Percentiles rank a stretch among this genome's conserved stretches.
Conservation (phyloP, 1,284 basidiomycete genomes). For the Papiliotrema terrestris region DNA sequence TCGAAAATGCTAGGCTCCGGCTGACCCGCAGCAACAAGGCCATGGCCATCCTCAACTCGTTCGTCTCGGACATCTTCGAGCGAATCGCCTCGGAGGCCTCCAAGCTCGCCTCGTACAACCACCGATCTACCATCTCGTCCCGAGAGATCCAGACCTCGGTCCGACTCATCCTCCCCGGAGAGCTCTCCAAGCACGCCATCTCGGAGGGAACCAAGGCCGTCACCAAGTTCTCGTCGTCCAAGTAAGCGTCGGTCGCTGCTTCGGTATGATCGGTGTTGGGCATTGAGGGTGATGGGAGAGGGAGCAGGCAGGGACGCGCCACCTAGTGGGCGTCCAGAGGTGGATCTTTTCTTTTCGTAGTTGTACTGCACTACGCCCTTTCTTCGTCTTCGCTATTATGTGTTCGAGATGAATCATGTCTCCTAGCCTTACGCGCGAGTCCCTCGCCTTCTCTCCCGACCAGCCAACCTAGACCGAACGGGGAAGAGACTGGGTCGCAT, state of each 20-base stretch:
- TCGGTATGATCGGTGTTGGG: neutral
- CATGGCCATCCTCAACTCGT: conserved; percentile 91
- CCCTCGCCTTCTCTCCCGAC: neutral
- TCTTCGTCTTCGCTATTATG: conserved; percentile 26
- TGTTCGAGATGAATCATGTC: conserved; percentile 8
- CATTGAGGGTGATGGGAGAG: neutral
- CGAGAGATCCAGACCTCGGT: conserved; percentile 91
- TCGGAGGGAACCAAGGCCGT: conserved; percentile 64
- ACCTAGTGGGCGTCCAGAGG: neutral
- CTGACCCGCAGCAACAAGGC: conserved; percentile 76
- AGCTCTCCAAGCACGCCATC: conserved; percentile 77
- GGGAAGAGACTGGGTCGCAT: no score
- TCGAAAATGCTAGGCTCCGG: neutral
- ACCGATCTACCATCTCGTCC: conserved; percentile 91
- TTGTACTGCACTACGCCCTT: conserved; percentile 9
- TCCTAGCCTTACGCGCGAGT: neutral
- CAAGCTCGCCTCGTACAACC: conserved; percentile 87
- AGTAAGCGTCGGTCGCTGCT: conserved; percentile 34
- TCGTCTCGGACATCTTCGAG: conserved; percentile 91
- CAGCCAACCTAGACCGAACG: no score
- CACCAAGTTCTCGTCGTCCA: conserved; percentile 57
- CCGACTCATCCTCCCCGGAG: conserved; percentile 83
- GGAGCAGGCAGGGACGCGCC: neutral
- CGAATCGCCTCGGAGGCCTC: conserved; percentile 86
- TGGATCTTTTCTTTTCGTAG: conserved; percentile 4